Evolutionary conservation across 164 flowering plant genomes (phyloP).

Genomic region (Protea cynaroides): DNA sequence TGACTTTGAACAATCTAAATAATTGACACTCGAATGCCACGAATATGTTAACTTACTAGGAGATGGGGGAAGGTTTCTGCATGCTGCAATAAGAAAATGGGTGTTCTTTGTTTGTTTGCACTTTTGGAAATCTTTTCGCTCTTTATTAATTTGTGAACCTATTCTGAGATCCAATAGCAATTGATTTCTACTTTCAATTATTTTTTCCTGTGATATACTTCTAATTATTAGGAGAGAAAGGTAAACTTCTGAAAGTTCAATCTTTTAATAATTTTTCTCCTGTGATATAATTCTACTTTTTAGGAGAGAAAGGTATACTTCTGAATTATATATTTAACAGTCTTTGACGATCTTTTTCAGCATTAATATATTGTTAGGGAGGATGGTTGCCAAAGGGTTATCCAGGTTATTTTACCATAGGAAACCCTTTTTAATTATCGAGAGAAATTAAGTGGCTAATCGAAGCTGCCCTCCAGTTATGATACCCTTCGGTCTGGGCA

Average conservation of each 20-base stretch:
- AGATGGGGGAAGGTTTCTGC: not conserved
- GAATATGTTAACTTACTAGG: not conserved
- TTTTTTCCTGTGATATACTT: not conserved
- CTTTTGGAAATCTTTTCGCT: not conserved
- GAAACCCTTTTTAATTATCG: too few species aligned
- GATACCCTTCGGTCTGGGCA: too few species aligned
- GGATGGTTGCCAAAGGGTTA: too few species aligned
- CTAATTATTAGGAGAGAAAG: not conserved
- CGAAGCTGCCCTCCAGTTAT: too few species aligned
- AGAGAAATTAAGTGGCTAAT: too few species aligned
- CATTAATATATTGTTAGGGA: too few species aligned
- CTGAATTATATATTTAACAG: not conserved
- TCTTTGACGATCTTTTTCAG: too few species aligned
- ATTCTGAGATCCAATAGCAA: not conserved
- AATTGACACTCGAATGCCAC: not conserved
- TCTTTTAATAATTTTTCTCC: too few species aligned
- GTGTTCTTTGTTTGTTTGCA: not conserved
- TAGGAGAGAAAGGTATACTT: not conserved
- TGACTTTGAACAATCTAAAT: not conserved
- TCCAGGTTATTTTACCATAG: too few species aligned
- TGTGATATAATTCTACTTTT: not conserved
- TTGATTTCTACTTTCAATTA: not conserved
- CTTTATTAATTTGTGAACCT: not conserved
- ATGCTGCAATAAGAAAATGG: not conserved
- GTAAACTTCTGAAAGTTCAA: not conserved